Base-by-base conservation (phyloP, 2,329 filamentous ascomycete genomes). In the Ceratocystis cacaofunesta region DNA sequence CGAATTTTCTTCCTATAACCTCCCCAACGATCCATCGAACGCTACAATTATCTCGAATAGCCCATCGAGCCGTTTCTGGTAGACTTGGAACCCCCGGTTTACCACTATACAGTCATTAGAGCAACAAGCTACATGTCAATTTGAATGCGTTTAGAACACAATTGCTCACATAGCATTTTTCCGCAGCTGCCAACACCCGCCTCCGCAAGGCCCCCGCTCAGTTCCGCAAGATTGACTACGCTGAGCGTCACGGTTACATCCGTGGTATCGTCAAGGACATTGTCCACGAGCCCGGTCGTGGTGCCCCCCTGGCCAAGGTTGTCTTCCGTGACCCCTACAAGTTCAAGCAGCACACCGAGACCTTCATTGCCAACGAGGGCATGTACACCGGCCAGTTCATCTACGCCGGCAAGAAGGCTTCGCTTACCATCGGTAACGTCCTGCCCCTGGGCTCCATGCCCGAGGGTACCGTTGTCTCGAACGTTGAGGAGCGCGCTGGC, bases 351-450 rank as follows among this genome's bases (percentile, higher is more conserved):
- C 82, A 91, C 78, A 92, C 88, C 79, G 92, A 99, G 88, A 99
- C 94, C 73, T 96, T 99, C 88, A 99, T 99, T 77, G 94, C 94
- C 81, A 99, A 97, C 83, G 94, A 97, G 85, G 94, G 94, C 83
- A 96, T 97, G 92, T 99, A 97, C 90, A 96, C 94, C 72, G 94
- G 94, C 78, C 94, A 99, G 82, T 99, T 99, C 86, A 91, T 99
- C 88, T 99, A 99, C 82, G 94, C 92, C 77, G 94, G 94, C 78
- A 99, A 99, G 90, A 94, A 96, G 82, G 94, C 94, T 75, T 84
- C 88, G 72, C 86, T 99, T 76, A 97, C 89, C 76, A 87, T 99
- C 79, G 94, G 94, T 80, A 99, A 99, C 85, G 81, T 99, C 77
- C 90, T 99, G 70, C 94, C 94, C 71, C 86, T 99, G 73, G 85